Conservation (phyloP, 441 rosid species). For the California macrophylla region DNA sequence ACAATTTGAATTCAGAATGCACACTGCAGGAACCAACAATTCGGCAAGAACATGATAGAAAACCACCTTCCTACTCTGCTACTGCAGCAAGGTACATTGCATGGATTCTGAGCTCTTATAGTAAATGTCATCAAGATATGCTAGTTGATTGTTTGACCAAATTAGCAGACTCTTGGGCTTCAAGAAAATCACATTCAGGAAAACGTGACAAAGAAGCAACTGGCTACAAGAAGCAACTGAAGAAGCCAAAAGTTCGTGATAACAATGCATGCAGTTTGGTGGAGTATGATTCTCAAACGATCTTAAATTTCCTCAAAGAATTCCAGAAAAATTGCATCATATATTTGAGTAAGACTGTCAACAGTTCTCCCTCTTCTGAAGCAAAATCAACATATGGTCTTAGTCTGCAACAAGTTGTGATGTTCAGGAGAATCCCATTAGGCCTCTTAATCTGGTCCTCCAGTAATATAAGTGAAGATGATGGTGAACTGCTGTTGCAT, state of each 20-base stretch:
- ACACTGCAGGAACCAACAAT: conserved; percentile 11
- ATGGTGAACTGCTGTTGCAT: conserved; percentile 51
- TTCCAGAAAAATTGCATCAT: conserved; percentile 28
- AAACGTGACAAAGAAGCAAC: conserved; percentile 21
- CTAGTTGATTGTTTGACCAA: conserved; percentile 38
- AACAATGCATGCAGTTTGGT: conserved; percentile 16
- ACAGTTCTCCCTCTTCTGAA: conserved; percentile 21
- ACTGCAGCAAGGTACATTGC: conserved; percentile 64
- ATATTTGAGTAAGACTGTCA: conserved; percentile 14
- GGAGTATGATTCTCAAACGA: conserved; percentile 23
- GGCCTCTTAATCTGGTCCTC: conserved; percentile 47
- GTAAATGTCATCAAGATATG: conserved; percentile 37
- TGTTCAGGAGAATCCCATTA: conserved; percentile 48
- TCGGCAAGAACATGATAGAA: conserved; percentile 23
- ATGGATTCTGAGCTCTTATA: conserved; percentile 52
- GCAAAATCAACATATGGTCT: conserved; percentile 17
- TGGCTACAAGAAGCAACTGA: conserved; percentile 38
- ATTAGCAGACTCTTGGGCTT: conserved; percentile 40
- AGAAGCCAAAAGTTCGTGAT: conserved; percentile 28
- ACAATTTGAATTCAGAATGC: conserved; percentile 20
- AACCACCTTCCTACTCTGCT: conserved; percentile 19
- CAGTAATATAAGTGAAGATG: conserved; percentile 34
- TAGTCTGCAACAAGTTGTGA: conserved; percentile 20
- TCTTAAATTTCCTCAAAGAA: conserved; percentile 41
- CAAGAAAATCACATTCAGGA: conserved; percentile 24